Base-by-base conservation (phyloP, 352 stramenopile genomes). In the Salisapilia sapeloensis region DNA sequence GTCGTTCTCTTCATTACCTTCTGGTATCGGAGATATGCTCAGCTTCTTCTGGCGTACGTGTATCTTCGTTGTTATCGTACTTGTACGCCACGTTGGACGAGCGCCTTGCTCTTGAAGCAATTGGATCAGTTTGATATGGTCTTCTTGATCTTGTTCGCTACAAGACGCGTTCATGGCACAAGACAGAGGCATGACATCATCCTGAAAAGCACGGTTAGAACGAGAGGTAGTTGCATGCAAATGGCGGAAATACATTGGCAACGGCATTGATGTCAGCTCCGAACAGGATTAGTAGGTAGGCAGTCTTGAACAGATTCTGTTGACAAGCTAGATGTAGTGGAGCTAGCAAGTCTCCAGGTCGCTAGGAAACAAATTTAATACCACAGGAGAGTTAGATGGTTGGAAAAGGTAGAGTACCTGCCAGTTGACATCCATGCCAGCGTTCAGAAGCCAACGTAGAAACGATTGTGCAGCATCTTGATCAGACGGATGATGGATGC, bases 191-290 rank as follows among this genome's bases (percentile, higher is more conserved):
- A 84, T 81, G 10, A 57, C 44, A 35, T 84, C 69, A 31, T 80
- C 44, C 69, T 84, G 21, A 8, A 32, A 6, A 23, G 4, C 6
- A 33, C 13, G 0, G 12, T 3, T 6, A 3, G 19, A 19, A 3
- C 16, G 26, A 19, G 26, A 6, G 6, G 3, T 6, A 10, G 31
- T 40, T 35, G 16, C 9, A 1, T 13, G 12, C 5, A 2, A 16
- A 6, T 9, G 12, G 6, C n/a, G 13, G 17, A 44, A 38, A 1
- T 31, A 83, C 70, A 34, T 46, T 33, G 9, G 70, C 67, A 30
- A 83, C 61, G 6, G 70, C 61, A 24, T 86, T 86, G 6, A 81
- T 61, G 35, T 86, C 70, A 0, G 66, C 67, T 4, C 60, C 70
- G 39, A 71, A 80, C 19, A 82, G 34, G 15, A 86, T 40, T 18